phyloP scores from a whole-genome alignment of 2,329 filamentous ascomycete genomes.

The Cytospora piceicola region DNA sequence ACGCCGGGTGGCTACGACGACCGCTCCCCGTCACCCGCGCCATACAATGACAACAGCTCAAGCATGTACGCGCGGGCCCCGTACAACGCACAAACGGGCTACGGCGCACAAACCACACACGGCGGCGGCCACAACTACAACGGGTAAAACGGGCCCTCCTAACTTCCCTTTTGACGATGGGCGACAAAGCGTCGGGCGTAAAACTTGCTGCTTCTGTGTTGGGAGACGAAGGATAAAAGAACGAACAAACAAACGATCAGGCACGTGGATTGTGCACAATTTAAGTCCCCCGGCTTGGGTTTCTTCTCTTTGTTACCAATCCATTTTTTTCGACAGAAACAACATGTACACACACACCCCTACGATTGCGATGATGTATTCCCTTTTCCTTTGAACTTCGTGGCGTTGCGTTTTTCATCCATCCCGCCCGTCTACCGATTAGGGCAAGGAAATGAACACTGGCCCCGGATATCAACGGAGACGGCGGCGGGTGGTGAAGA shows the following conservation, averaged over 20 bases:
- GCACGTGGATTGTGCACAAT: conserved; percentile 12
- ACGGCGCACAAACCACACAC: conserved; percentile 7
- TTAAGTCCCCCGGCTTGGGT: conserved; percentile 14
- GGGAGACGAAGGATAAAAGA: not conserved
- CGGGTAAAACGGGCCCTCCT: not conserved
- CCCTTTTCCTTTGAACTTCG: conserved; percentile 25
- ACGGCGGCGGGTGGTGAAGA: conserved; percentile 4
- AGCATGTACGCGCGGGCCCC: conserved; percentile 15
- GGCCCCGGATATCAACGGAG: conserved; percentile 23
- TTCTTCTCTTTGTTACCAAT: conserved; percentile 28
- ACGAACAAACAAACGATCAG: conserved; percentile 2
- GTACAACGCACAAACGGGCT: conserved; percentile 12
- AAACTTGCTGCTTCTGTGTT: conserved; percentile 10
- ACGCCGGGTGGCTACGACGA: conserved; percentile 39
- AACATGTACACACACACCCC: conserved; percentile 1
- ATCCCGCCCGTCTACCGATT: conserved; percentile 8
- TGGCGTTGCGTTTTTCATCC: conserved; percentile 6
- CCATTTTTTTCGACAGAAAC: conserved; percentile 25
- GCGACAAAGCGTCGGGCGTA: conserved; percentile 10
- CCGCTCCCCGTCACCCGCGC: conserved; percentile 21
- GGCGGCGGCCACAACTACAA: conserved; percentile 11
- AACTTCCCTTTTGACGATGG: not conserved
- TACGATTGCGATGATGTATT: conserved; percentile 31
- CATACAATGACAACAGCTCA: conserved; percentile 21
- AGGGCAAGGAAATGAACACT: not conserved